Conservation (phyloP, 2,329 filamentous ascomycete genomes). For the Colletotrichum sp. region DNA sequence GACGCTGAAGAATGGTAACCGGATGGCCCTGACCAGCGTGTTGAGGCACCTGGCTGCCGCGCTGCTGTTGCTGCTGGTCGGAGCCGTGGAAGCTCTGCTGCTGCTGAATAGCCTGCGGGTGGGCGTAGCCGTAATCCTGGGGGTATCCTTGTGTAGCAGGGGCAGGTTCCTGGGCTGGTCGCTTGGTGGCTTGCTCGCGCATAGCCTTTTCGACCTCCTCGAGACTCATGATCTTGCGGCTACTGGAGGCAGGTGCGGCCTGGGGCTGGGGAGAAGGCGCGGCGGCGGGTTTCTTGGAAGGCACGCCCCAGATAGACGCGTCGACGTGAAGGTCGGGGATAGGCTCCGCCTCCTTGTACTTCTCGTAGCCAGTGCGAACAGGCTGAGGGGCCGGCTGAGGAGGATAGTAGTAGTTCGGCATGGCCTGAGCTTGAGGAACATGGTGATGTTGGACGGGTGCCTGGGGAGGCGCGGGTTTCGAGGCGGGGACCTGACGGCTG, state of each 20-base stretch:
- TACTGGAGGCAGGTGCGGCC: conserved; percentile 34
- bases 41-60: conserved; percentile 29
- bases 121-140: conserved; percentile 22
- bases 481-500: conserved; percentile 71
- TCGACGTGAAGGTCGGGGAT: conserved; percentile 92
- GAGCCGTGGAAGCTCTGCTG: conserved; percentile 17
- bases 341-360: conserved; percentile 79
- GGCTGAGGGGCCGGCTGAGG: conserved; percentile 50
- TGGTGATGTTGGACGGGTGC: conserved; percentile 26
- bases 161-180: conserved; percentile 34
- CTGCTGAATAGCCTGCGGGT: conserved; percentile 16
- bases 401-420: conserved; percentile 34
- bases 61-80: conserved; percentile 32
- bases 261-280: conserved; percentile 29
- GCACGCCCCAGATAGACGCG: conserved; percentile 88
- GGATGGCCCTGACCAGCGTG: conserved; percentile 50
- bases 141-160: conserved; percentile 29
- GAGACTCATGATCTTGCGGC: conserved; percentile 88
- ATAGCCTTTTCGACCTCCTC: conserved; percentile 97
- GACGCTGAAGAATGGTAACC: conserved; percentile 61
- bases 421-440: conserved; percentile 24
- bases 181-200: conserved; percentile 70
- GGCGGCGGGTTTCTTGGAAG: conserved; percentile 57
- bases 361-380: conserved; percentile 85
- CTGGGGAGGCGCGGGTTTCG: conserved; percentile 39